A percentile compares a stretch with the other conserved stretches of the same genome.
Evolutionary conservation across 805 yeast genomes (phyloP).

Genomic region (Lipomyces starkeyi): DNA sequence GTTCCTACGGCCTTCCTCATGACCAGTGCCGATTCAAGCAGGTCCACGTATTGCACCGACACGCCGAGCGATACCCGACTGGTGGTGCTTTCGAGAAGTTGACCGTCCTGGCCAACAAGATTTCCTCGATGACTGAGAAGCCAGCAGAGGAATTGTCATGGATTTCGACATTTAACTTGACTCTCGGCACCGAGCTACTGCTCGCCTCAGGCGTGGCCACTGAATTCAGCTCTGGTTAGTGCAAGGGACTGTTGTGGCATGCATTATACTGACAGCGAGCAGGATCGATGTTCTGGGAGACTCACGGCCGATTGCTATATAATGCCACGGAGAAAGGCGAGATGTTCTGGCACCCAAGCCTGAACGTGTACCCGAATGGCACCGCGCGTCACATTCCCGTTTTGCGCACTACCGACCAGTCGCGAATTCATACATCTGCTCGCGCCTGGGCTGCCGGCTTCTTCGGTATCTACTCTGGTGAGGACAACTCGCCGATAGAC

Average conservation of each 20-base stretch:
- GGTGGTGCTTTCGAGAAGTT: slow-evolving; percentile 51
- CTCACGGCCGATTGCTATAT: slow-evolving; percentile 50
- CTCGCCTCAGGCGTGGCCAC: slow-evolving; percentile 50
- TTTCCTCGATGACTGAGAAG: slow-evolving; percentile 41
- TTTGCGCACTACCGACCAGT: slow-evolving; percentile 49
- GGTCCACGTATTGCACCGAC: slow-evolving; percentile 74
- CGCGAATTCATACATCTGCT: slow-evolving; percentile 50
- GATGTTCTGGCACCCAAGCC: slow-evolving; percentile 41
- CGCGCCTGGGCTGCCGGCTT: slow-evolving; percentile 54
- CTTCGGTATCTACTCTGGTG: slow-evolving; percentile 49
- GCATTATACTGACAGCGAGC: neutral
- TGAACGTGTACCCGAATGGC: slow-evolving; percentile 46
- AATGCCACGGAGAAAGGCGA: slow-evolving; percentile 41
- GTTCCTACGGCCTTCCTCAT: slow-evolving; percentile 43
- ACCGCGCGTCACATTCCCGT: slow-evolving; percentile 46
- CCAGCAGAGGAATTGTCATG: slow-evolving; percentile 43
- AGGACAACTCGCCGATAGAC: slow-evolving; percentile 40
- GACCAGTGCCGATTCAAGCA: slow-evolving; percentile 62
- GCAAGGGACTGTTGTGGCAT: no score
- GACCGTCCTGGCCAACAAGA: slow-evolving; percentile 46
- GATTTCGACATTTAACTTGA: slow-evolving; percentile 47
- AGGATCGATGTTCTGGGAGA: slow-evolving; percentile 51
- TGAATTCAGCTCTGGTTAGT: slow-evolving; percentile 44
- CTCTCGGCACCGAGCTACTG: slow-evolving; percentile 46
- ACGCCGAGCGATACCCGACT: slow-evolving; percentile 79